Percentiles rank a stretch among this genome's conserved stretches.
These are phyloP conservation scores for Cylindrodendrum hubeiense DNA, from an alignment of 2,329 filamentous ascomycete species.

Conservation along the genomic window DNA sequence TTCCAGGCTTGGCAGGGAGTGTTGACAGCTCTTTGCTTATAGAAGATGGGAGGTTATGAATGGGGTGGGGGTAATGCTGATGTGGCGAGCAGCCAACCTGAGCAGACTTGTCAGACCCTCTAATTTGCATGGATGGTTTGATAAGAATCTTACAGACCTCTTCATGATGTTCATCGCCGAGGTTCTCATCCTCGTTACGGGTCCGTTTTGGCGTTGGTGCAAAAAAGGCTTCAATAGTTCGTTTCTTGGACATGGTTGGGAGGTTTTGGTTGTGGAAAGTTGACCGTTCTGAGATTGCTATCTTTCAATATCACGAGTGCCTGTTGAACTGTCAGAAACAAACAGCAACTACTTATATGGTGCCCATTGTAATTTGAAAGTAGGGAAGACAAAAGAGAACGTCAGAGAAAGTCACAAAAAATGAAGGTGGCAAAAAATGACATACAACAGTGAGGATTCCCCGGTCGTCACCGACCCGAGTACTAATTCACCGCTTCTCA, in stretches of 20 bases:
- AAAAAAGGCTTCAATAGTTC: constrained; percentile 80
- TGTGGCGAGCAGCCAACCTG: constrained; percentile 54
- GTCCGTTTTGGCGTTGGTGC: constrained; percentile 41
- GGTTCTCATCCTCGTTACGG: constrained; percentile 23
- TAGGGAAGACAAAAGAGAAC: background rate
- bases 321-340: background rate
- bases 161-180: constrained; percentile 3
- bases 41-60: constrained; percentile 56
- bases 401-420: background rate
- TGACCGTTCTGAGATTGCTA: background rate
- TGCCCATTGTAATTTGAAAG: background rate
- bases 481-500: background rate
- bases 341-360: too few relatives aligned
- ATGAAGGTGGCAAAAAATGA: background rate
- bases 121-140: background rate
- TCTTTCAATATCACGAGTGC: background rate
- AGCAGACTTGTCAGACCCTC: background rate
- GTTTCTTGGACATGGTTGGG: constrained; percentile 47
- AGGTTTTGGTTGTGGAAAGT: background rate
- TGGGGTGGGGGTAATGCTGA: constrained; percentile 63
- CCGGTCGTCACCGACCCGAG: background rate
- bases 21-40: constrained; percentile 55
- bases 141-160: background rate
- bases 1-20: constrained; percentile 65
- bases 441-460: background rate